Evolutionary conservation across 805 yeast genomes (phyloP), one percentile per base, ranked within the genome.

Genomic region (Monosporozyma unispora): DNA sequence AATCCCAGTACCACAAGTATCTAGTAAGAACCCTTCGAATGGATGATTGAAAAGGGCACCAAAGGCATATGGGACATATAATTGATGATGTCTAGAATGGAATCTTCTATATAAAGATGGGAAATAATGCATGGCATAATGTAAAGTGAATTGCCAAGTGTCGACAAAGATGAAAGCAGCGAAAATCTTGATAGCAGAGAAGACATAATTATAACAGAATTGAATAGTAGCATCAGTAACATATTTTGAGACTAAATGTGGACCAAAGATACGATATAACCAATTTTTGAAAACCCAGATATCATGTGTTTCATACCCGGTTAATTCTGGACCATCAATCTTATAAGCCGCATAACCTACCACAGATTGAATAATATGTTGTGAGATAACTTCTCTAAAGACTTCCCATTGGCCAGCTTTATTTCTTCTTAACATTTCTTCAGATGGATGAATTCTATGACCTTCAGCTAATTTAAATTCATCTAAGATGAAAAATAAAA

Each of bases 41-140:
- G 96, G 95, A 58, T 89, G 89, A 69, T 93, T 93, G 73, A 87
- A 93, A 29, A 93, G 75, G 2, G 99, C 99, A 47, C 99, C 99
- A 67, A 76, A 90, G 0, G 98, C 97, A 67, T 89, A 93, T 8
- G 99, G 99, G 35, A 93, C 96, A 58, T 93, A 91, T 46, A 93
- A 74, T 48, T 91, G 73, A 69, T 93, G 99, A 69, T 93, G 99
- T 57, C 96, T 82, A 5, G 98, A 88, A 67, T 93, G 99, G 74
- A 87, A 87, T 48, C 80, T 71, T 54, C 77, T 78, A 76, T 93
- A 93, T 45, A 90, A 71, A 49, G 74, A 70, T 63, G 81, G 82
- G 75, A 86, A 86, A 63, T 75, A 60, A 64, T 93, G 99, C 98
- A 93, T 90, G 54, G 76, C 64, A 53, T 96, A 77, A 67, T 93